Conservation (phyloP, 768 basidiomycete genomes). For the Tricholoma hemisulphureum region DNA sequence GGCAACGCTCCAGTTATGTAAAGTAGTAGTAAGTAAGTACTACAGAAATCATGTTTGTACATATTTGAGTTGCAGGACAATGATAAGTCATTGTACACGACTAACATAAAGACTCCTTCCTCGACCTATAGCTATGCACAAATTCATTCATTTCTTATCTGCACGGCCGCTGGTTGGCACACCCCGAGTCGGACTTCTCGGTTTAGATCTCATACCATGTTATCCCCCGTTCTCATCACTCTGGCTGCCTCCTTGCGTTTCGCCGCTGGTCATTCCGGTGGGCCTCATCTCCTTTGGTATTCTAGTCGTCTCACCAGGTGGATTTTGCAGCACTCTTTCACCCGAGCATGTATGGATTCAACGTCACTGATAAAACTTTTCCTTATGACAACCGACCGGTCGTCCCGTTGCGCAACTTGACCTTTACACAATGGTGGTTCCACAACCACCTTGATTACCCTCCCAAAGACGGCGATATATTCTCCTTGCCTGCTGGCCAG, state of each 20-base stretch:
- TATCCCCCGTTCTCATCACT: slow-evolving; percentile 16
- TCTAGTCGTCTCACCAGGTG: neutral
- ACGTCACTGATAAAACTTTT: slow-evolving; percentile 55
- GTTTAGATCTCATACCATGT: slow-evolving; percentile 12
- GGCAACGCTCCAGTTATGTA: no score
- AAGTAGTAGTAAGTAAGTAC: no score
- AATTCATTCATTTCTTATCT: no score
- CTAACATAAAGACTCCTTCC: no score
- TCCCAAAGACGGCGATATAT: slow-evolving; percentile 54
- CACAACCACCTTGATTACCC: slow-evolving; percentile 59
- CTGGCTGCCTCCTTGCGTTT: slow-evolving; percentile 14
- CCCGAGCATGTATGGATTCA: slow-evolving; percentile 66
- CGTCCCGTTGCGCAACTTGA: slow-evolving; percentile 39
- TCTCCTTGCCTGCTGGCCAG: slow-evolving; percentile 59
- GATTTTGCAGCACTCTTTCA: slow-evolving; percentile 45
- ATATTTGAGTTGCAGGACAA: neutral
- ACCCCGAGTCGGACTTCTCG: neutral
- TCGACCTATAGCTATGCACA: no score
- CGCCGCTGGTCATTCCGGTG: slow-evolving; percentile 32
- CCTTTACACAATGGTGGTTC: slow-evolving; percentile 65
- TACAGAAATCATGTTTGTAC: neutral
- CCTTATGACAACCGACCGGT: slow-evolving; percentile 67
- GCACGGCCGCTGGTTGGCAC: neutral
- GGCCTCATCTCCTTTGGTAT: neutral
- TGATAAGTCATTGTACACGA: no score